Evolutionary conservation across 352 stramenopile species (phyloP).

Genomic region (Phytophthora pisi): DNA sequence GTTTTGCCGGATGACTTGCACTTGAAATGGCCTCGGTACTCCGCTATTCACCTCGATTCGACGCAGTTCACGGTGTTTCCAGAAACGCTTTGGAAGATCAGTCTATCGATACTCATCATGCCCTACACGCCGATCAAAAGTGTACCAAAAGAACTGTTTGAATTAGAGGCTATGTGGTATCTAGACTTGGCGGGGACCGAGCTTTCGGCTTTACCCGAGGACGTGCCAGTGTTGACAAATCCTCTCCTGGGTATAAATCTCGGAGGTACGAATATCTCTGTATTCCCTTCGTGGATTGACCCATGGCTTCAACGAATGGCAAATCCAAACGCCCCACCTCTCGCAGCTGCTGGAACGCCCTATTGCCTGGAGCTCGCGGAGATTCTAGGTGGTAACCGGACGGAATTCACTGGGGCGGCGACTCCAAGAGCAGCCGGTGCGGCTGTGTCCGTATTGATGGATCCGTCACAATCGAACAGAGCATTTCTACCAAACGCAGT

Average conservation of each 20-base stretch:
- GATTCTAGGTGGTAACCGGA: constrained; percentile 18
- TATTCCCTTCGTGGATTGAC: constrained; percentile 34
- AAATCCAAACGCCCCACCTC: constrained; percentile 7
- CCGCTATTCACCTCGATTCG: constrained; percentile 28
- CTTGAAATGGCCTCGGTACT: constrained; percentile 35
- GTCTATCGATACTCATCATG: constrained; percentile 25
- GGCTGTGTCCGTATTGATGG: constrained; percentile 19
- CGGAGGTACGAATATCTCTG: constrained; percentile 30
- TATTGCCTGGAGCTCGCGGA: constrained; percentile 26
- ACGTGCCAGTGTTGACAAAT: constrained; percentile 20
- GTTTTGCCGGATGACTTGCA: constrained; percentile 35
- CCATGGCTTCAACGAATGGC: constrained; percentile 22
- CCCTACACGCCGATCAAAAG: constrained; percentile 22
- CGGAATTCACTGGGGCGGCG: constrained; percentile 5
- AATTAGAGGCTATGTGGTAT: constrained; percentile 31
- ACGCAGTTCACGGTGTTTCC: constrained; percentile 35
- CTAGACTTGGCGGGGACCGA: constrained; percentile 32
- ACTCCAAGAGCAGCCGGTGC: neutral
- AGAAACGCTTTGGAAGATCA: constrained; percentile 24
- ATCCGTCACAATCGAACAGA: constrained; percentile 12
- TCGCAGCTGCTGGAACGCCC: constrained; percentile 24
- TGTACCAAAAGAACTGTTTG: constrained; percentile 32
- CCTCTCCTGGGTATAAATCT: constrained; percentile 30
- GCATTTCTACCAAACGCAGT: constrained; percentile 23
- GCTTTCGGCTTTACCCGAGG: constrained; percentile 24